These are phyloP conservation scores for Mariannaea elegans DNA, from an alignment of 2,329 filamentous ascomycete genomes.

Conservation along the genomic window DNA sequence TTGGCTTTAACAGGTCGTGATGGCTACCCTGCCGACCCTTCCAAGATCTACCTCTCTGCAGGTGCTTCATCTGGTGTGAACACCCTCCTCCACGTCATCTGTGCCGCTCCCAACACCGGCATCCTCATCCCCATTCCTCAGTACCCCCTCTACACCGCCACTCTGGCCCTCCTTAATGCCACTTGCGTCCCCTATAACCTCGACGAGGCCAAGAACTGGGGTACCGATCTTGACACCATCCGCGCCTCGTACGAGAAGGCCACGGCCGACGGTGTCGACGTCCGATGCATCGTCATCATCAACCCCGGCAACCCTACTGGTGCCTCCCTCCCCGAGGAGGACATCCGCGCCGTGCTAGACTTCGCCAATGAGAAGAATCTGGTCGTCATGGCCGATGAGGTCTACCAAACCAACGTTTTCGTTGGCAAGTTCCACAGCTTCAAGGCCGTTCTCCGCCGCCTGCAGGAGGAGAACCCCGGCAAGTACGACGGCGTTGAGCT, in stretches of 20 bases:
- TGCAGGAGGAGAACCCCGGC: constrained; percentile 79
- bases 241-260: constrained; percentile 77
- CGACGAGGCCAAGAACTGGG: constrained; percentile 87
- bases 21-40: constrained; percentile 82
- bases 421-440: constrained; percentile 93
- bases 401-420: constrained; percentile 99
- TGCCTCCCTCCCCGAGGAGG: constrained; percentile 79
- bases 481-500: constrained; percentile 89
- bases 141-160: constrained; percentile 97
- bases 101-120: constrained; percentile 77
- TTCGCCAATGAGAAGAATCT: constrained; percentile 86
- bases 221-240: constrained; percentile 85
- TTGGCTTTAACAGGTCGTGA: constrained; percentile 71
- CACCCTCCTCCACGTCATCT: constrained; percentile 90
- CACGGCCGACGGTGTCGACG: constrained; percentile 79
- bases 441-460: constrained; percentile 84
- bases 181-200: constrained; percentile 92
- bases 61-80: constrained; percentile 96
- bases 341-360: constrained; percentile 86
- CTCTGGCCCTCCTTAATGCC: constrained; percentile 84
- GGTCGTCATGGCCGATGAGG: constrained; percentile 93
- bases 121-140: constrained; percentile 96
- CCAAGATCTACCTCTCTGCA: constrained; percentile 87
- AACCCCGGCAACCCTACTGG: constrained; percentile 99
- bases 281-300: constrained; percentile 94